Conservation (phyloP, 371 early-diverging fungal genomes). For the Mortierella polycephala region DNA sequence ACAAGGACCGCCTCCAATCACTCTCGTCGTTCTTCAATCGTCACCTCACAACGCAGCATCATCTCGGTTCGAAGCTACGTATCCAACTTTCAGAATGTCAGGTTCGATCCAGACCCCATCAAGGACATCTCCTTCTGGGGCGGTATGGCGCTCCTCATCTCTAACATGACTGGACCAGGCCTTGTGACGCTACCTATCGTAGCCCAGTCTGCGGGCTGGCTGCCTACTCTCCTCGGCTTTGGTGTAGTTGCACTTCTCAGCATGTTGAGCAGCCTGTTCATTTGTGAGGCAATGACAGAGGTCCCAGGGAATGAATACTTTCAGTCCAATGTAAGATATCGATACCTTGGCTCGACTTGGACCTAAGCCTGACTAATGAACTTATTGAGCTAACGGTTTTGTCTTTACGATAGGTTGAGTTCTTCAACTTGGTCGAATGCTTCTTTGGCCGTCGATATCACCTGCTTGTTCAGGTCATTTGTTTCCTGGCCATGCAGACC, state of each 20-base stretch:
- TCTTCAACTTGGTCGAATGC: conserved; percentile 66
- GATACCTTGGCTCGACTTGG: background rate
- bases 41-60: conserved; percentile 32
- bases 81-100: conserved; percentile 45
- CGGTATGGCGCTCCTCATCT: conserved; percentile 53
- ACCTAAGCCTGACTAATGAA: background rate
- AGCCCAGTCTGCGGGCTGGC: conserved; percentile 52
- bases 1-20: conserved; percentile 18
- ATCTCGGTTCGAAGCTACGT: conserved; percentile 35
- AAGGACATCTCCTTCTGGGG: conserved; percentile 55
- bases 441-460: conserved; percentile 66
- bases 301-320: conserved; percentile 81
- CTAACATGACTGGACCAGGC: conserved; percentile 58
- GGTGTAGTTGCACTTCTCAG: conserved; percentile 59
- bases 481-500: conserved; percentile 68
- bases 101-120: conserved; percentile 49
- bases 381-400: conserved; percentile 4
- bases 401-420: conserved; percentile 58
- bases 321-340: conserved; percentile 56
- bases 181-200: conserved; percentile 53
- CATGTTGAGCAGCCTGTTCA: conserved; percentile 70
- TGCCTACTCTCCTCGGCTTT: conserved; percentile 60
- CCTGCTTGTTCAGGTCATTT: conserved; percentile 61
- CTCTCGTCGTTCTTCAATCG: conserved; percentile 23
- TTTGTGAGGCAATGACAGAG: conserved; percentile 82